Base-by-base conservation (phyloP, 2,329 filamentous ascomycete genomes). In the Trichoderma sp. region DNA sequence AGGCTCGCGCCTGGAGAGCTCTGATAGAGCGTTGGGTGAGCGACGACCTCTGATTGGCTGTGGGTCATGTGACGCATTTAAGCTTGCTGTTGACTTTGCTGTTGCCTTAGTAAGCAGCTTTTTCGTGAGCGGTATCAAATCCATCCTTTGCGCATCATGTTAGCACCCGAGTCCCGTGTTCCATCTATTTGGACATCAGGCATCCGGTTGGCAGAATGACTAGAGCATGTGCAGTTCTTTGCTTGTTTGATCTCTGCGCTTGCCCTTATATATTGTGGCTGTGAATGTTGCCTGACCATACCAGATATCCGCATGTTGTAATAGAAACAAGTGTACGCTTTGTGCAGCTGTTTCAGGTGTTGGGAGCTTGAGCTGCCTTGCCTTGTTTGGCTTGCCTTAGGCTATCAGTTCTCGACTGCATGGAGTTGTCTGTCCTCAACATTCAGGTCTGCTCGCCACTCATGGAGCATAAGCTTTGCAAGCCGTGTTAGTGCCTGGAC, bases 1-100 rank as follows among this genome's bases (percentile, higher is more conserved):
- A 63, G 34, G 44, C 30, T 45, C 52, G 61, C 61, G 61, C 51
- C 52, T 63, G 48, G 41, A 57, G 61, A 55, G 59, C 59, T 51
- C 47, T 51, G 59, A 45, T 54, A 63, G 39, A 64, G 47, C 47
- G 54, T 26, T 28, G 19, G 52, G 45, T 26, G 62, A 64, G 45
- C 14, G 10, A 9, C 15, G 24, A 9, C 45, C 34, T 26, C 3
- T 64, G 62, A 64, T 64, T 64, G 62, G 62, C n/a, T 44, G 39
- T n/a, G 24, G 44, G 62, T 64, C 62, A 64, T 64, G 62, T 64
- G 62, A 64, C 6, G 21, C 34, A 47, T 1, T 3, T 3, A 9
- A 64, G 39, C 19, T 44, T 10, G 24, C 41, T 4, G 19, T 15
- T 3, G 5, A 3, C 62, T 58, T 64, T 10, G 24, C 41, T 4